Percentiles rank a stretch among this genome's conserved stretches.
Evolutionary conservation across 805 yeast species (phyloP).

Genomic region (Candida yuanshanica): DNA sequence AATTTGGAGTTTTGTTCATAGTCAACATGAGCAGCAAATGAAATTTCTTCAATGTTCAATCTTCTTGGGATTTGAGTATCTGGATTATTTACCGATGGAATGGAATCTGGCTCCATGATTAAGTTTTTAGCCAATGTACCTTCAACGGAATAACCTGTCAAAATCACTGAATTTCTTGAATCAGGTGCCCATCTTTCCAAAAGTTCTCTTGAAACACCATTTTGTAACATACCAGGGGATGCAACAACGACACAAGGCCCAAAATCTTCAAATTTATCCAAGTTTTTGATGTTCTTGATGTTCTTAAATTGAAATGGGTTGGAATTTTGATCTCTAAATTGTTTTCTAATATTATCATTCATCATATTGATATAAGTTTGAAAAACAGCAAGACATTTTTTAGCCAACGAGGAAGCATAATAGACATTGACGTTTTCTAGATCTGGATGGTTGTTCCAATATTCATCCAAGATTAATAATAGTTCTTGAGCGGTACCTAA

Average conservation of each 20-base stretch:
- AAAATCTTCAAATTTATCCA: constrained; percentile 84
- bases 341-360: constrained; percentile 83
- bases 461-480: constrained; percentile 84
- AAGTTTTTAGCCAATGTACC: constrained; percentile 95
- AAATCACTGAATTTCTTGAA: constrained; percentile 75
- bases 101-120: constrained; percentile 83
- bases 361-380: constrained; percentile 96
- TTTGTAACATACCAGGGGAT: constrained; percentile 97
- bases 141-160: constrained; percentile 97
- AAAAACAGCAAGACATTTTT: constrained; percentile 95
- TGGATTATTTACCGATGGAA: constrained; percentile 76
- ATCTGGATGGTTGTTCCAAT: constrained; percentile 83
- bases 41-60: constrained; percentile 82
- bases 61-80: constrained; percentile 84
- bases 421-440: constrained; percentile 77
- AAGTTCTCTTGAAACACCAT: constrained; percentile 87
- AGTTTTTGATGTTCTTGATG: constrained; percentile 69
- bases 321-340: constrained; percentile 67
- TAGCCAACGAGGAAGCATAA: constrained; percentile 89
- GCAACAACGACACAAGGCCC: constrained; percentile 97
- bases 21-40: constrained; percentile 99
- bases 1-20: constrained; percentile 89
- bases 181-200: constrained; percentile 98
- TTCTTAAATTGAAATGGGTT: constrained; percentile 91
- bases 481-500: constrained; percentile 96